Base-by-base conservation (phyloP, 495 filamentous ascomycete genomes). In the Lophiostoma macrostomum region DNA sequence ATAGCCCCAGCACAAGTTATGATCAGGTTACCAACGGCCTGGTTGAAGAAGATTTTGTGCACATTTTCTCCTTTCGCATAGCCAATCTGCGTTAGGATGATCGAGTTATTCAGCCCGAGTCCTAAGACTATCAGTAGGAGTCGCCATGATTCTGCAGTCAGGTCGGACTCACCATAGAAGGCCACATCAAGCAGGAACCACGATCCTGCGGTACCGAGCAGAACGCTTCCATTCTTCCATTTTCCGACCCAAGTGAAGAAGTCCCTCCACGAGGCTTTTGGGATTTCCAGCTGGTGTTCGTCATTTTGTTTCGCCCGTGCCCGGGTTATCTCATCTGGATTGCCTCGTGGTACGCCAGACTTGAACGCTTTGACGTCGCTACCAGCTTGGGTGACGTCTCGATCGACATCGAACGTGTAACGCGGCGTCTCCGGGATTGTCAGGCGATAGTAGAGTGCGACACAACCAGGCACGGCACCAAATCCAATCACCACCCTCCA, bases 371-470 rank as follows among this genome's bases (percentile, higher is more conserved):
- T 74, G 51, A 83, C 78, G 58, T 90, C 86, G 19, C 76, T 76
- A 53, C 73, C 74, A 30, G 76, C 86, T 70, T 88, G 80, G 64
- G 85, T 75, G 29, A 87, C 76, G 61, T 94, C 87, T 27, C 76
- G 79, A 31, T 77, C 74, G 8, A 94, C 81, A 64, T 93, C 88
- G 58, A 94, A 91, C 28, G 88, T 95, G 68, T 88, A 90, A 27
- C 86, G 82, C 30, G 76, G 85, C 57, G 89, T 81, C 68, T 91
- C 87, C 19, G 90, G 90, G 58, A 96, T 95, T 22, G 90, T 94
- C 4, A 96, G 76, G 37, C 90, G 88, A 70, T 84, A 90, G 74
- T 88, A 91, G 23, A 93, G 78, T 12, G 87, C 87, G 47, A 86
- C 77, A 63, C 76, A 81, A 32, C 79, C 88, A 4, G 88, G 88